Evolutionary conservation across 2,329 filamentous ascomycete genomes (phyloP).

Genomic region (Arthrinium puccinioides): DNA sequence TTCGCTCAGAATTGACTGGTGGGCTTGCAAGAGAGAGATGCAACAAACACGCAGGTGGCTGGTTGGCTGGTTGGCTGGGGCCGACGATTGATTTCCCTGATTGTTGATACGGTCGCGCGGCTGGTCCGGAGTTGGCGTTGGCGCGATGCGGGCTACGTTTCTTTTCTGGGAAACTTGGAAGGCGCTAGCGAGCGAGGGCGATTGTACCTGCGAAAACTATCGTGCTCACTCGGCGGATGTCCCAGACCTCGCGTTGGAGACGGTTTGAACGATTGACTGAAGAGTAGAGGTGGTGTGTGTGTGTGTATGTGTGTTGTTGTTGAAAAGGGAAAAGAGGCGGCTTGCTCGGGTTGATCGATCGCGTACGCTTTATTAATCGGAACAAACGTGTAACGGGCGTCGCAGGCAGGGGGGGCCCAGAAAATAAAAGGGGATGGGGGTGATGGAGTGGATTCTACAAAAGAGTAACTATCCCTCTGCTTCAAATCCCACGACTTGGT

Average conservation of each 20-base stretch:
- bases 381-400: slow-evolving; percentile 6
- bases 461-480: too few relatives aligned
- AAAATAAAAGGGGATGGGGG: too few relatives aligned
- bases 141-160: not conserved
- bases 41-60: not conserved
- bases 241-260: not conserved
- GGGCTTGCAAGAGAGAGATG: not conserved
- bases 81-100: not conserved
- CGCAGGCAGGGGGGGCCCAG: not conserved
- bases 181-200: slow-evolving; percentile 1
- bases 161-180: not conserved
- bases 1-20: slow-evolving; percentile 5
- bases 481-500: too few relatives aligned
- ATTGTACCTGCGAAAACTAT: not conserved
- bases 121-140: slow-evolving; percentile 1
- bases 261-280: slow-evolving; percentile 1
- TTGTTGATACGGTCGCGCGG: slow-evolving; percentile 1
- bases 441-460: too few relatives aligned
- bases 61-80: slow-evolving; percentile 1
- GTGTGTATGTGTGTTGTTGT: not conserved
- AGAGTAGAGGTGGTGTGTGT: not conserved
- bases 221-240: not conserved
- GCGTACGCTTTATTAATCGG: slow-evolving; percentile 3
- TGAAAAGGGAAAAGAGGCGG: slow-evolving; percentile 1
- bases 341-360: slow-evolving; percentile 1